Base-by-base conservation (phyloP, 345 rosid genomes). In the Cardiospermum halicacabum region DNA sequence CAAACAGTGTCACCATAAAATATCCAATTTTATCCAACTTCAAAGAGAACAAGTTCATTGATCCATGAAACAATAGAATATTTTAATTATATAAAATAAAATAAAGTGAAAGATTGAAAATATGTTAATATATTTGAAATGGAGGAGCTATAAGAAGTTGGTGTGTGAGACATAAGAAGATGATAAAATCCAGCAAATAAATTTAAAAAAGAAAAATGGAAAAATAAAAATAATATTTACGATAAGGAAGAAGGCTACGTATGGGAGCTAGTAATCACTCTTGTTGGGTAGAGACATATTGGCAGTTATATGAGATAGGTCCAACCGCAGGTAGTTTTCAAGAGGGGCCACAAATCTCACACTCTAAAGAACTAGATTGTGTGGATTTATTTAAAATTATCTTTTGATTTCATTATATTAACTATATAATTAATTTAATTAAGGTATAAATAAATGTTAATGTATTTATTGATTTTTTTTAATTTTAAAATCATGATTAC, bases 201-300 rank as follows among this genome's bases (percentile, higher is more conserved):
- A 22, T 54, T 11, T 26, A 64, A 19, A 47, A 18, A 5, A 69
- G 50, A 16, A 21, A 58, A 45, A 28, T 1, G 25, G 22, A 11
- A 61, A 5, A 21, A 53, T 39, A 39, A 39, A 39, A 5, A 43
- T 56, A 64, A 66, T 64, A 66, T 71, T 11, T 37, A 68, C 50
- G 88, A 78, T 67, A 26, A 53, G 6, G 74, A 78, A 55, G 62
- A 7, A 8, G 63, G 83, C 83, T 74, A 83, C 88, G 88, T 83
- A 70, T 42, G 61, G 62, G 0, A 58, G 16, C 58, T 76, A 59
- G 0, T 7, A 42, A 70, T 80, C 88, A 76, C 83, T 43, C 62
- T 62, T 60, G 53, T 53, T 21, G 45, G 64, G 49, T 28, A 37
- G 56, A 68, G 74, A 68, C 69, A 49, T 31, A 16, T 39, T 66